Evolutionary conservation across 1,284 basidiomycete species (phyloP).

Genomic region (Salmacisia buchloeana): DNA sequence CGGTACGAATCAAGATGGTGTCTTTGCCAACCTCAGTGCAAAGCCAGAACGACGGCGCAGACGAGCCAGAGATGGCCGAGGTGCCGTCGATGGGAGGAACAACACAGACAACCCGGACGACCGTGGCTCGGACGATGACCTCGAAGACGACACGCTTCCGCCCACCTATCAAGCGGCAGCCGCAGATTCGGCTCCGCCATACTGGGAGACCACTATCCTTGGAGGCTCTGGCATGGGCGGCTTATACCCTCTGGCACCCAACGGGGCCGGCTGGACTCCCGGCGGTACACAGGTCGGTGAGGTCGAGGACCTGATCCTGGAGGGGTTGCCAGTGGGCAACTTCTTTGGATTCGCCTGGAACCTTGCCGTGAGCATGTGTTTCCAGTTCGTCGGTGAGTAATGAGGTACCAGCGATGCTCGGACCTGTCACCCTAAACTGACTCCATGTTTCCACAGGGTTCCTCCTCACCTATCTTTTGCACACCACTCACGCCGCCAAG

Average conservation of each 20-base stretch:
- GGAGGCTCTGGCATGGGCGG: constrained; percentile 20
- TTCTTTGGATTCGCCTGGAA: constrained; percentile 71
- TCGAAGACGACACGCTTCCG: constrained; percentile 53
- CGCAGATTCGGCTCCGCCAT: constrained; percentile 83
- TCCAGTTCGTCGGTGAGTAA: constrained; percentile 74
- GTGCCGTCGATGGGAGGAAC: constrained; percentile 1
- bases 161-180: constrained; percentile 83
- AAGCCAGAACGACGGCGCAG: constrained; percentile 62
- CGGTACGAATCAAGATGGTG: constrained; percentile 82
- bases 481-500: constrained; percentile 82
- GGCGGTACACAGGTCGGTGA: constrained; percentile 41
- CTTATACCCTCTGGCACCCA: constrained; percentile 55
- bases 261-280: constrained; percentile 46
- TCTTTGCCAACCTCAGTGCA: constrained; percentile 90
- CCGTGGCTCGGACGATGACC: constrained; percentile 61
- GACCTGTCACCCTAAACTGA: neutral
- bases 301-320: constrained; percentile 57
- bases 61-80: neutral
- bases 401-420: neutral
- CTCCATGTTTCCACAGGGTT: constrained; percentile 26
- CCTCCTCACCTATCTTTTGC: constrained; percentile 47
- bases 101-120: constrained; percentile 39
- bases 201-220: constrained; percentile 94
- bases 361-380: constrained; percentile 82
- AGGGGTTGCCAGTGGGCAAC: constrained; percentile 59